Conservation (phyloP, 2,329 filamentous ascomycete genomes). For the Pseudocercospora crystallina region DNA sequence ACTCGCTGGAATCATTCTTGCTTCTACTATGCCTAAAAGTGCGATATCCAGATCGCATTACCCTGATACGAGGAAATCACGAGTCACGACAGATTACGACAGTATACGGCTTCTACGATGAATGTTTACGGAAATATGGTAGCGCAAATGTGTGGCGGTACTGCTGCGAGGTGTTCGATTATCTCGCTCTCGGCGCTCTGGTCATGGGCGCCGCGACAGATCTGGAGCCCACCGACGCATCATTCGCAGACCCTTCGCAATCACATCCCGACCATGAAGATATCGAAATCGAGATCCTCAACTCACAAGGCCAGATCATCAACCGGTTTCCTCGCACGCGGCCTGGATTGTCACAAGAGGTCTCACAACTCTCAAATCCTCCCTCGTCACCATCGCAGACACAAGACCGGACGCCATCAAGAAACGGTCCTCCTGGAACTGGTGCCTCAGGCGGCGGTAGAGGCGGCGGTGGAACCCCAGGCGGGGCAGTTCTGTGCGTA, state of each 20-base stretch:
- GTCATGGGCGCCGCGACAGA: conserved; percentile 78
- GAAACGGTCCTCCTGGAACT: conserved; percentile 71
- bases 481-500: conserved; percentile 88
- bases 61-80: conserved; percentile 75
- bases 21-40: conserved; percentile 95
- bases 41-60: conserved; percentile 95
- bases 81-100: conserved; percentile 96
- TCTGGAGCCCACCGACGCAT: conserved; percentile 61
- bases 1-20: conserved; percentile 94
- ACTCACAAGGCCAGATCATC: conserved; percentile 76
- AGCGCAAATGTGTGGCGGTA: conserved; percentile 94
- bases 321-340: conserved; percentile 63
- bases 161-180: conserved; percentile 97
- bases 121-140: conserved; percentile 93
- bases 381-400: conserved; percentile 42
- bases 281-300: conserved; percentile 89
- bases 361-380: conserved; percentile 28
- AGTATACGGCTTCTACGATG: conserved; percentile 97
- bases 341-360: conserved; percentile 16
- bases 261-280: conserved; percentile 60
- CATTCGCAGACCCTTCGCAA: conserved; percentile 49
- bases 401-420: conserved; percentile 33
- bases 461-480: conserved; percentile 58
- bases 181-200: conserved; percentile 84
- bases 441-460: conserved; percentile 70